These are phyloP conservation scores for Penicillium sclerotiorum DNA, from an alignment of 2,329 filamentous ascomycete genomes.

Conservation along the genomic window DNA sequence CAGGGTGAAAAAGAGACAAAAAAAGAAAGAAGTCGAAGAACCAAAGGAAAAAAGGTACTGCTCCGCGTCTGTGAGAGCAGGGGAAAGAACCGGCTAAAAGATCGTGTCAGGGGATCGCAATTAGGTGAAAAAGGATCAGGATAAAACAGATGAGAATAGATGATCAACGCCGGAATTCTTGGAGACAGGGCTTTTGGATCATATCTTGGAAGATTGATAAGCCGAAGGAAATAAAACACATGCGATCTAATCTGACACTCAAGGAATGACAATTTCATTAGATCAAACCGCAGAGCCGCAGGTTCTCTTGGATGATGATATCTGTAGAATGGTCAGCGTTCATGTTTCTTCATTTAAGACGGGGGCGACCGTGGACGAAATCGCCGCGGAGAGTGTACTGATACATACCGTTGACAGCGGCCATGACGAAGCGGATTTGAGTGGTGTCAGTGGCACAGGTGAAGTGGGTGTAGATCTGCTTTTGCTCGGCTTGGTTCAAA, in stretches of 20 bases:
- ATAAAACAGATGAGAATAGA: constrained; percentile 26
- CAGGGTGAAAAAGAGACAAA: constrained; percentile 25
- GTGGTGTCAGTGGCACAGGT: constrained; percentile 98
- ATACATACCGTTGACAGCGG: constrained; percentile 88
- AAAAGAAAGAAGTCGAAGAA: constrained; percentile 30
- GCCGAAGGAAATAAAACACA: constrained; percentile 25
- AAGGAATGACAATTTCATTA: constrained; percentile 54
- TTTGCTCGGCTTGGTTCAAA: constrained; percentile 97
- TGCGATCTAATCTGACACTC: constrained; percentile 37
- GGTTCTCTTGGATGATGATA: constrained; percentile 99
- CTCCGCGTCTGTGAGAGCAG: constrained; percentile 29
- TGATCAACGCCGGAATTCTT: constrained; percentile 29
- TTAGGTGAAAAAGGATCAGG: constrained; percentile 32
- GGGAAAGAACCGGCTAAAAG: constrained; percentile 27
- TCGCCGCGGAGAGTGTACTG: background rate
- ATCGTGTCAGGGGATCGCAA: constrained; percentile 35
- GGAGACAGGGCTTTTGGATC: constrained; percentile 28
- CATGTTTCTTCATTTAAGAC: background rate
- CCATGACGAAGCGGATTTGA: constrained; percentile 99
- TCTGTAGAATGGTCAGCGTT: constrained; percentile 58
- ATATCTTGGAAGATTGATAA: constrained; percentile 28
- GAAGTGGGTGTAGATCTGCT: constrained; percentile 99
- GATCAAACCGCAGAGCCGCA: constrained; percentile 94
- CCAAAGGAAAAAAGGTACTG: constrained; percentile 20
- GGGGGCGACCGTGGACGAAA: background rate